These are phyloP conservation scores for Wickerhamomyces kurtzmanii DNA, from an alignment of 805 yeast genomes.

Conservation along the genomic window DNA sequence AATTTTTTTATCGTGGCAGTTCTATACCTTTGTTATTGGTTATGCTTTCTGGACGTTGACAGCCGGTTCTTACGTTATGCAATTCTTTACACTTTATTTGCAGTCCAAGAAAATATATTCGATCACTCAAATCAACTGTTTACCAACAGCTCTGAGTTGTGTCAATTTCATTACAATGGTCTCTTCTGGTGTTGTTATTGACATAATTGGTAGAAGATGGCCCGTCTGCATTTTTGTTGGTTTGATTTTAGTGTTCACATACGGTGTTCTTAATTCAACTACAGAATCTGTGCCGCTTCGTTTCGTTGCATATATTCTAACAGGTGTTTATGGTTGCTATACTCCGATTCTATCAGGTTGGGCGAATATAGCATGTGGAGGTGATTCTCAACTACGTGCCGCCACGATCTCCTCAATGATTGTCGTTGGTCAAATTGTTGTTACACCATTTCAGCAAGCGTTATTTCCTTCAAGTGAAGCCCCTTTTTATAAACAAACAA, in stretches of 20 bases:
- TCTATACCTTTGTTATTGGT: conserved; percentile 14
- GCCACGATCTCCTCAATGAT: conserved; percentile 17
- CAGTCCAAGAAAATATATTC: conserved; percentile 5
- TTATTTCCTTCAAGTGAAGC: conserved; percentile 22
- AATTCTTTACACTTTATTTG: conserved; percentile 13
- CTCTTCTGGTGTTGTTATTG: conserved; percentile 12
- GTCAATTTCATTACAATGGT: conserved; percentile 5
- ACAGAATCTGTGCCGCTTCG: conserved; percentile 8
- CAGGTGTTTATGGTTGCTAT: conserved; percentile 8
- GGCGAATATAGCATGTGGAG: conserved; percentile 9
- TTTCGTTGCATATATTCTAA: conserved; percentile 14
- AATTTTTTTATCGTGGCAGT: conserved; percentile 6
- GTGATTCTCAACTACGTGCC: conserved; percentile 16
- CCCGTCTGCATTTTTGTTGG: conserved; percentile 6
- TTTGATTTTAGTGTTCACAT: conserved; percentile 1
- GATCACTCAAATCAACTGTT: conserved; percentile 8
- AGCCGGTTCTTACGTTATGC: conserved; percentile 16
- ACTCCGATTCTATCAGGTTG: conserved; percentile 8
- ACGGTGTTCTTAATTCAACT: conserved; percentile 5
- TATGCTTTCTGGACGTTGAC: conserved; percentile 17
- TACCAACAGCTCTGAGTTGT: conserved; percentile 7
- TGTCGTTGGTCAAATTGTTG: conserved; percentile 13
- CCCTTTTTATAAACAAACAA: conserved; percentile 16
- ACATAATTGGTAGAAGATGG: conserved; percentile 14
- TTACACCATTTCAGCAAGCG: conserved; percentile 19